phyloP scores from a whole-genome alignment of 495 filamentous ascomycete species.

The Neurospora sp. region DNA sequence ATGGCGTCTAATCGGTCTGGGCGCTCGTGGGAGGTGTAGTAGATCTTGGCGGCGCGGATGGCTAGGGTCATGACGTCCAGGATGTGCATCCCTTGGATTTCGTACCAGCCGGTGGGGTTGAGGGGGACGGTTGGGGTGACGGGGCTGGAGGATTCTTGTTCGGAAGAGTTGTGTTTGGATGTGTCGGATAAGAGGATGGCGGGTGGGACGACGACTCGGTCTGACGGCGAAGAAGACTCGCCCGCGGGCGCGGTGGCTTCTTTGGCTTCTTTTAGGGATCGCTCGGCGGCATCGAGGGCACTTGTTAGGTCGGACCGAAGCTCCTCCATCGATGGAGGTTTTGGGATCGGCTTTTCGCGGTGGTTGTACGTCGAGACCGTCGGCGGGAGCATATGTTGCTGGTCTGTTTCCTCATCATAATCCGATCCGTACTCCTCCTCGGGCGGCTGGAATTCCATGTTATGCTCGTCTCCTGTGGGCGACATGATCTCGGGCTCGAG shows the following conservation, averaged over 20 bases:
- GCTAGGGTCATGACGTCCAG: conserved; percentile 87
- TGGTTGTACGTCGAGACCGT: conserved; percentile 94
- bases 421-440: conserved; percentile 49
- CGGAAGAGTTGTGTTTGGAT: background rate
- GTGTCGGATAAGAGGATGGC: background rate
- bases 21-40: conserved; percentile 80
- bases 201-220: conserved; percentile 19
- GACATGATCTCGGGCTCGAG: conserved; percentile 42
- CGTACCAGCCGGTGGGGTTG: conserved; percentile 51
- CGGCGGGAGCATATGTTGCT: conserved; percentile 71
- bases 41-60: conserved; percentile 87
- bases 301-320: conserved; percentile 64
- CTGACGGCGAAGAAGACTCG: conserved; percentile 2
- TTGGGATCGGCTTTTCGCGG: conserved; percentile 74
- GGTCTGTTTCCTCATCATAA: conserved; percentile 49
- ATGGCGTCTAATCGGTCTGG: conserved; percentile 76
- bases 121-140: background rate
- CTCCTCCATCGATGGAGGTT: conserved; percentile 70
- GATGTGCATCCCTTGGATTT: conserved; percentile 84
- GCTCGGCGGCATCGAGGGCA: conserved; percentile 54
- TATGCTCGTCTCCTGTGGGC: conserved; percentile 42
- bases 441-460: conserved; percentile 26
- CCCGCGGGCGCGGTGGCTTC: conserved; percentile 18
- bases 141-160: background rate
- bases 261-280: conserved; percentile 46